Evolutionary conservation across 2,329 filamentous ascomycete genomes (phyloP).

Genomic region (Pestalotiopsis sp.): DNA sequence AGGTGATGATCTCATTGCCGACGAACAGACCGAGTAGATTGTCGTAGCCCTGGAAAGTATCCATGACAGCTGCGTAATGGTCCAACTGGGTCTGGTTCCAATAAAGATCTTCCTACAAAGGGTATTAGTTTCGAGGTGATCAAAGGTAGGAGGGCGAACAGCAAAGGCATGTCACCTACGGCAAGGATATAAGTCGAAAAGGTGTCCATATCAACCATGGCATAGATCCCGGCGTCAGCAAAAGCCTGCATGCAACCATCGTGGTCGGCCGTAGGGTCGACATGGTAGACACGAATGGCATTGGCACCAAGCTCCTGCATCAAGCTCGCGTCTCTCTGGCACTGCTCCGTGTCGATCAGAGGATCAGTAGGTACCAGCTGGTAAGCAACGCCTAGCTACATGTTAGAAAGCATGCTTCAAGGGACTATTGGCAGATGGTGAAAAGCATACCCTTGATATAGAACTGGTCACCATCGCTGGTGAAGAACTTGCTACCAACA

Average conservation of each 20-base stretch:
- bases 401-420: background rate
- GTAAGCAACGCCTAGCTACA: slow-evolving; percentile 61
- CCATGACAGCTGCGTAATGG: slow-evolving; percentile 72
- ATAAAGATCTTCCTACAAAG: slow-evolving; percentile 43
- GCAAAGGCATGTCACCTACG: slow-evolving; percentile 38
- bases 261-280: slow-evolving; percentile 73
- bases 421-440: background rate
- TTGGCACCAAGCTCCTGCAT: slow-evolving; percentile 85
- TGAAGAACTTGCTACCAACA: slow-evolving; percentile 85
- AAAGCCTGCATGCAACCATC: slow-evolving; percentile 81
- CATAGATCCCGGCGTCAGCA: slow-evolving; percentile 78
- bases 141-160: background rate
- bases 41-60: slow-evolving; percentile 75
- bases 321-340: slow-evolving; percentile 71
- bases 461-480: slow-evolving; percentile 78
- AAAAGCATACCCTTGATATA: slow-evolving; percentile 72
- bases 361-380: slow-evolving; percentile 70
- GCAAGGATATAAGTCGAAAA: slow-evolving; percentile 71
- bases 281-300: slow-evolving; percentile 86
- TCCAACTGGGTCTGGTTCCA: slow-evolving; percentile 77
- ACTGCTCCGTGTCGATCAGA: slow-evolving; percentile 75
- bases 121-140: background rate
- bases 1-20: slow-evolving; percentile 84
- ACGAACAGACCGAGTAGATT: slow-evolving; percentile 86
- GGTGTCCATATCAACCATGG: slow-evolving; percentile 82